A percentile compares a stretch with the other conserved stretches of the same genome.
phyloP scores from a whole-genome alignment of 306 rosid species.

The Dicorynia guianensis region DNA sequence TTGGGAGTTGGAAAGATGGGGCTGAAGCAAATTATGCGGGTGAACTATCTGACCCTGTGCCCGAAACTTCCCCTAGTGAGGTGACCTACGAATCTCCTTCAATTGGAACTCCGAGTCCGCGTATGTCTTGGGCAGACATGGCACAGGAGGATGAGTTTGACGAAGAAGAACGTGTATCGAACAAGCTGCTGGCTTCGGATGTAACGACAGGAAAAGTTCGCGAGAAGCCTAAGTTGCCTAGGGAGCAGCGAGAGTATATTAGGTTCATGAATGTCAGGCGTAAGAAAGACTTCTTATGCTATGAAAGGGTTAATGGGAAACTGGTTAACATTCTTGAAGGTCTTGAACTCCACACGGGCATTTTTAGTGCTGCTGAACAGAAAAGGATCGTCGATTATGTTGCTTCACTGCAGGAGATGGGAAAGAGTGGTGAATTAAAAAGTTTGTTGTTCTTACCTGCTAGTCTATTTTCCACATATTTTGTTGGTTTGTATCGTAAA shows the following conservation, averaged over 20 bases:
- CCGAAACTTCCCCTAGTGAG: constrained; percentile 40
- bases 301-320: constrained; percentile 63
- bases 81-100: constrained; percentile 15
- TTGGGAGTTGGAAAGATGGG: constrained; percentile 50
- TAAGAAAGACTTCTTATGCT: constrained; percentile 59
- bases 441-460: constrained; percentile 41
- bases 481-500: not conserved
- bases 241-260: constrained; percentile 62
- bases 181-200: constrained; percentile 43
- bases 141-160: constrained; percentile 69
- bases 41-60: constrained; percentile 34
- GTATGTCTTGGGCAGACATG: constrained; percentile 73
- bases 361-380: constrained; percentile 70
- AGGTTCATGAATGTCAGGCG: constrained; percentile 58
- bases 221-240: constrained; percentile 56
- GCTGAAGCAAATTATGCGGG: constrained; percentile 39
- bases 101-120: constrained; percentile 37
- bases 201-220: constrained; percentile 44
- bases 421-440: constrained; percentile 58
- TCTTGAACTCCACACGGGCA: constrained; percentile 64
- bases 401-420: constrained; percentile 54
- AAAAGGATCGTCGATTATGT: constrained; percentile 61
- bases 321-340: constrained; percentile 61
- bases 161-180: constrained; percentile 42
- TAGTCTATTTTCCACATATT: not conserved